Evolutionary conservation across 2,329 filamentous ascomycete genomes (phyloP).

Genomic region (Colletotrichum godetiae): DNA sequence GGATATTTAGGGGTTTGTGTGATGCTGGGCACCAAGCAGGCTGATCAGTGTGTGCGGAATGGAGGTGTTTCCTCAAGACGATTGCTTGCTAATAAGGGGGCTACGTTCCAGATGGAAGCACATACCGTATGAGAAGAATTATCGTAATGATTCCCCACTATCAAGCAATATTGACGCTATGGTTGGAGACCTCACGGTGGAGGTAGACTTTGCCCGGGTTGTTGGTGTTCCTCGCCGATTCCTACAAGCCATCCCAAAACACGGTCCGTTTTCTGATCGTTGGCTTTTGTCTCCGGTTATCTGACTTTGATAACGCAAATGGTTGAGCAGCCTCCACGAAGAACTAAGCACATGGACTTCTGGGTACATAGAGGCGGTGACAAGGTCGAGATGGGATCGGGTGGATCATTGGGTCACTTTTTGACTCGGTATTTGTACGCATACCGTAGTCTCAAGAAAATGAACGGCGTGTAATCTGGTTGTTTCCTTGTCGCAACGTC

Average conservation of each 20-base stretch:
- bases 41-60: neutral
- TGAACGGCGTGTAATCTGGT: neutral
- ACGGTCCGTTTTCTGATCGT: constrained; percentile 13
- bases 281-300: neutral
- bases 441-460: neutral
- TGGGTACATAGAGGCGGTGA: neutral
- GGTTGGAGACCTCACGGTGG: neutral
- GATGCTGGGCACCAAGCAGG: neutral
- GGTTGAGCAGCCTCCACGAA: neutral
- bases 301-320: constrained; percentile 1
- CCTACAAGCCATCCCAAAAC: neutral
- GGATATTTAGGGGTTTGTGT: neutral
- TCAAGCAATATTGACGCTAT: neutral
- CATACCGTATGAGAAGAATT: neutral
- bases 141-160: neutral
- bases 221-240: neutral
- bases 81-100: neutral
- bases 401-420: neutral
- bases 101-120: neutral
- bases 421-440: neutral
- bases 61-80: neutral
- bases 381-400: constrained; percentile 12
- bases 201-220: neutral
- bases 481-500: constrained; percentile 4
- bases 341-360: constrained; percentile 10